Percentiles rank a stretch among this genome's conserved stretches.
Evolutionary conservation across 495 filamentous ascomycete species (phyloP).

Genomic region (Hypoxylon subgilvum): DNA sequence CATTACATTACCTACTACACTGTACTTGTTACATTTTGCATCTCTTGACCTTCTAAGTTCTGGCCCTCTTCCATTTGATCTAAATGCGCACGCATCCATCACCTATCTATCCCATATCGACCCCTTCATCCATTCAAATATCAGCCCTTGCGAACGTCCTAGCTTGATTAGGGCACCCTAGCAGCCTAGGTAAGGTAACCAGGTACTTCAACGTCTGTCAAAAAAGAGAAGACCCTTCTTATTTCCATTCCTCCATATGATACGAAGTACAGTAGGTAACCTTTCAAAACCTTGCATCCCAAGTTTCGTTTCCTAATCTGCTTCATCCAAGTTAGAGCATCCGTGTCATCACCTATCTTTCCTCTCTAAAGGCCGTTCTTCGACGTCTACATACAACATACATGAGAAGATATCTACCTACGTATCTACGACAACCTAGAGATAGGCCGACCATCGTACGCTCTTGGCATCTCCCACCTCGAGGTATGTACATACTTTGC

Average conservation of each 20-base stretch:
- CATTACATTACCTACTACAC: too few species aligned
- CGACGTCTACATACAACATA: neutral
- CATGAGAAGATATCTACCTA: too few species aligned
- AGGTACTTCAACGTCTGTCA: conserved; percentile 26
- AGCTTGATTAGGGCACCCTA: conserved; percentile 34
- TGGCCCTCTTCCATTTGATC: conserved; percentile 6
- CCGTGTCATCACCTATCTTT: conserved; percentile 14
- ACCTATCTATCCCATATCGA: conserved; percentile 19
- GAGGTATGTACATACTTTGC: conserved; percentile 9
- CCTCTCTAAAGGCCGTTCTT: neutral
- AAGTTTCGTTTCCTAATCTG: conserved; percentile 29
- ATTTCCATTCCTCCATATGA: conserved; percentile 27
- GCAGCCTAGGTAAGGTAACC: conserved; percentile 13
- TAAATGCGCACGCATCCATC: conserved; percentile 14
- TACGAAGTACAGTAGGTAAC: too few species aligned
- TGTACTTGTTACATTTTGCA: conserved; percentile 25
- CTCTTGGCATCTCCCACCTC: conserved; percentile 24
- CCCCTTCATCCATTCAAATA: conserved; percentile 7
- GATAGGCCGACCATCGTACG: conserved; percentile 36
- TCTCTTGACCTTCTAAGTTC: conserved; percentile 19
- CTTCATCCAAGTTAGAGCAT: conserved; percentile 33
- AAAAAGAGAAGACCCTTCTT: conserved; percentile 11
- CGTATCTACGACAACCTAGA: too few species aligned
- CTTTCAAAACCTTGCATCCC: conserved; percentile 13
- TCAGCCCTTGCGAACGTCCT: conserved; percentile 27